A percentile compares a stretch with the other conserved stretches of the same genome.
phyloP scores from a whole-genome alignment of 1,284 basidiomycete genomes.

The Hemileia vastatrix region DNA sequence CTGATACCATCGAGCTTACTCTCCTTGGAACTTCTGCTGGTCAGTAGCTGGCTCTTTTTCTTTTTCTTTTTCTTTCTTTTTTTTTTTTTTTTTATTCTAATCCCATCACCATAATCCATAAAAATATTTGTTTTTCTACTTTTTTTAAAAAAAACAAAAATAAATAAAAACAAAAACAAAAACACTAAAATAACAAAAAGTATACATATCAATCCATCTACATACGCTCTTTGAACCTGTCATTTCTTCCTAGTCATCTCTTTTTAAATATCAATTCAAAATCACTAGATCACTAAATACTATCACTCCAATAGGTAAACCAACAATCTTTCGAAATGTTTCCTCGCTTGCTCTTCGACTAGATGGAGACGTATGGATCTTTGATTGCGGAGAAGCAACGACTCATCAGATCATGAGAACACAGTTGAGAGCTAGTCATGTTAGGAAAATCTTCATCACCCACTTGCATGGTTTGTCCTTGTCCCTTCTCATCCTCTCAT shows the following conservation, averaged over 20 bases:
- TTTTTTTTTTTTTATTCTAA: too few relatives aligned
- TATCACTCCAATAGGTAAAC: too few relatives aligned
- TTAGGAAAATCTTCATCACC: conserved; percentile 22
- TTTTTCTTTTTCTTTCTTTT: too few relatives aligned
- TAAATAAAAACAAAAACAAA: background rate
- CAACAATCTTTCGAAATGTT: conserved; percentile 14
- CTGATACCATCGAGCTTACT: conserved; percentile 11
- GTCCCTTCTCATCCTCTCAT: too few relatives aligned
- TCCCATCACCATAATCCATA: too few relatives aligned
- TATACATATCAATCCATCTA: background rate
- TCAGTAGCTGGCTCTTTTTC: background rate
- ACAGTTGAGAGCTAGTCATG: conserved; percentile 16
- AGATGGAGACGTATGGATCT: conserved; percentile 21
- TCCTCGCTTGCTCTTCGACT: conserved; percentile 17
- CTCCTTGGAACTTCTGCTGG: conserved; percentile 22
- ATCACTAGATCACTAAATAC: too few relatives aligned
- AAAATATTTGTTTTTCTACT: background rate
- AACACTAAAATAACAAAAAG: too few relatives aligned
- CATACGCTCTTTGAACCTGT: background rate
- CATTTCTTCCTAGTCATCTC: too few relatives aligned
- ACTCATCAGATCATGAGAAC: conserved; percentile 22
- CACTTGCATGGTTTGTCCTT: conserved; percentile 20
- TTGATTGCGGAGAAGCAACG: conserved; percentile 23
- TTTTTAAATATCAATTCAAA: too few relatives aligned
- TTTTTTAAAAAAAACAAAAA: background rate